Conservation (phyloP, 495 filamentous ascomycete species). For the Aspergillus affinis region DNA sequence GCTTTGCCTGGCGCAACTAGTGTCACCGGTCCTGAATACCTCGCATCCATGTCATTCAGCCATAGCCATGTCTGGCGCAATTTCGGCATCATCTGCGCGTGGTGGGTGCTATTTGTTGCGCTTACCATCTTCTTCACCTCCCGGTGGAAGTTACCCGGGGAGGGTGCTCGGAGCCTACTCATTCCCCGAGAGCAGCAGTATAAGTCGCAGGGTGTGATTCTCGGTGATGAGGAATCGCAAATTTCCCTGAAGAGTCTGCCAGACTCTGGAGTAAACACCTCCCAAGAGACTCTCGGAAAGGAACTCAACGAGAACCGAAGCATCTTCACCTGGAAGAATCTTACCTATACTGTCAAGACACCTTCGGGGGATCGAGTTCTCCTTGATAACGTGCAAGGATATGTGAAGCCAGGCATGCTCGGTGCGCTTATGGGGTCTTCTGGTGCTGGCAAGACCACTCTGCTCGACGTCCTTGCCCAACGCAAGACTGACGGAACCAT, state of each 20-base stretch:
- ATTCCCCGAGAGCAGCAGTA: neutral
- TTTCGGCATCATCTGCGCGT: constrained; percentile 27
- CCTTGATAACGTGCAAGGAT: constrained; percentile 75
- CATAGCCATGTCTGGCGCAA: constrained; percentile 27
- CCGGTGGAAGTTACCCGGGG: constrained; percentile 7
- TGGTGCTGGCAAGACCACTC: constrained; percentile 54
- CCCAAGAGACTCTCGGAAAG: neutral
- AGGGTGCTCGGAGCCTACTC: neutral
- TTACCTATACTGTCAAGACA: neutral
- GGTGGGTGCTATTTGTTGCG: constrained; percentile 21
- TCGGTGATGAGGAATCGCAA: neutral
- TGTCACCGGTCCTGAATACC: constrained; percentile 33
- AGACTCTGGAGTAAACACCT: too few species aligned
- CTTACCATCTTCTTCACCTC: constrained; percentile 20
- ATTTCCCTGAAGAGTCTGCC: neutral
- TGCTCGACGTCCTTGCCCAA: constrained; percentile 44
- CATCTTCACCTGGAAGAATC: constrained; percentile 4
- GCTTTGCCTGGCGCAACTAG: neutral
- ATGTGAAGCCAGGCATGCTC: constrained; percentile 76
- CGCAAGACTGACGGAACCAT: constrained; percentile 80
- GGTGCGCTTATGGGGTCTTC: constrained; percentile 61
- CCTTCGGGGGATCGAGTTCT: constrained; percentile 23
- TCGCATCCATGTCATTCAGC: constrained; percentile 40
- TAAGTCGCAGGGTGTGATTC: too few species aligned
- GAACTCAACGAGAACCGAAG: neutral